Conservation (phyloP, 2,329 filamentous ascomycete genomes). For the Aspergillus viridinutans region DNA sequence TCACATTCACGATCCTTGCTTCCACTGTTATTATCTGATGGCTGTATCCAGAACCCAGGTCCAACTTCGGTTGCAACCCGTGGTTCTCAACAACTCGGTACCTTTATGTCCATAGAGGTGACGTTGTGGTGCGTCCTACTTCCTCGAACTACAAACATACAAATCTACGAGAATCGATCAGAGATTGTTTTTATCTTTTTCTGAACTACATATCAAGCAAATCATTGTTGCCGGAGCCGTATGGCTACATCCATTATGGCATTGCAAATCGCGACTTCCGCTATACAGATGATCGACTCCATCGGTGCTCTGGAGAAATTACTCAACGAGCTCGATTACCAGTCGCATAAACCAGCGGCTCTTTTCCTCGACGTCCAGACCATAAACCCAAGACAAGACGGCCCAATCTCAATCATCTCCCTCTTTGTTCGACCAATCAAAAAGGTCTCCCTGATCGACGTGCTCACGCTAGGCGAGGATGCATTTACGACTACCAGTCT, state of each 20-base stretch:
- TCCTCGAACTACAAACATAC: not conserved
- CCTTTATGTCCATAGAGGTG: not conserved
- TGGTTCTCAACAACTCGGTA: not conserved
- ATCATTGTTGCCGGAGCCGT: not conserved
- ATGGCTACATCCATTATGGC: not conserved
- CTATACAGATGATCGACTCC: not conserved
- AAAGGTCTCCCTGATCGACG: slow-evolving; percentile 44
- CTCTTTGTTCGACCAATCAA: slow-evolving; percentile 32
- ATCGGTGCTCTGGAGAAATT: not conserved
- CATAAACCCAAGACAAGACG: slow-evolving; percentile 39
- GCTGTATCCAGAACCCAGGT: too few relatives aligned
- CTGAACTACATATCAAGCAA: not conserved
- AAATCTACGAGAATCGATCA: not conserved
- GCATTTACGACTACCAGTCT: slow-evolving; percentile 39
- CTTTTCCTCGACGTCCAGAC: slow-evolving; percentile 52
- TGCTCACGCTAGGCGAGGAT: slow-evolving; percentile 32
- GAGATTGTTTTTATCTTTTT: not conserved
- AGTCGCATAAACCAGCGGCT: slow-evolving; percentile 17
- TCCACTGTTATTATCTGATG: too few relatives aligned
- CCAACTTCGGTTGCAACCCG: not conserved
- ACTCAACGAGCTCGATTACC: not conserved
- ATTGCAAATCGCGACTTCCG: not conserved
- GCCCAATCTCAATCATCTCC: slow-evolving; percentile 45
- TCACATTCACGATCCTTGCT: not conserved
- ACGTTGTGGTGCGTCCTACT: not conserved